A percentile compares a stretch with the other conserved stretches of the same genome.
These are phyloP conservation scores for Starmerella apis DNA, from an alignment of 805 yeast genomes.

Conservation along the genomic window DNA sequence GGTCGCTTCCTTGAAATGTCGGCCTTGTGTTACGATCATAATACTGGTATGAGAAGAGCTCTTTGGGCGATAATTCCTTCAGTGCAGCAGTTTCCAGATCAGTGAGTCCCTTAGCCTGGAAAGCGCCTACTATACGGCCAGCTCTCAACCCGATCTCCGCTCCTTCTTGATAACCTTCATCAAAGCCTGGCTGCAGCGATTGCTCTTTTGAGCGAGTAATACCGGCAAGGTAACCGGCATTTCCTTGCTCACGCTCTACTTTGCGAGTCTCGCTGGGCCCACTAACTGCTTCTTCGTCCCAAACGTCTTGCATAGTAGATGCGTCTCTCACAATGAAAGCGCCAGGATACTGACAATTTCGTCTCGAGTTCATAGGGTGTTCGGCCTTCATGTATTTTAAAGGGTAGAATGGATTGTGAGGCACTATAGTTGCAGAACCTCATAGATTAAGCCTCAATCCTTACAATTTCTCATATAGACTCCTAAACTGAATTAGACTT, in stretches of 20 bases:
- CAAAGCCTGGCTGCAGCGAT: conserved; percentile 70
- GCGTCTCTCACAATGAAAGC: not conserved
- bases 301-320: conserved; percentile 20
- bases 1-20: conserved; percentile 27
- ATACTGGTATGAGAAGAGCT: conserved; percentile 44
- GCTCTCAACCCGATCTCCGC: conserved; percentile 54
- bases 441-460: too few relatives aligned
- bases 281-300: conserved; percentile 21
- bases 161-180: conserved; percentile 67
- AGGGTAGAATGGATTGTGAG: too few relatives aligned
- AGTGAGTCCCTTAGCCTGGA: conserved; percentile 35
- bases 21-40: conserved; percentile 38
- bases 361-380: not conserved
- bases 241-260: conserved; percentile 47
- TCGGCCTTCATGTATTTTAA: too few relatives aligned
- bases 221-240: conserved; percentile 80
- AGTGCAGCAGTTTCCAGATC: conserved; percentile 31
- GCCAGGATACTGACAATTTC: not conserved
- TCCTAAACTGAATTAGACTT: too few relatives aligned
- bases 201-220: conserved; percentile 55
- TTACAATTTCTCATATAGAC: too few relatives aligned
- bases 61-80: conserved; percentile 48
- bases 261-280: conserved; percentile 24
- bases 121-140: conserved; percentile 52
- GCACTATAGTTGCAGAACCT: too few relatives aligned